Conservation (phyloP, 2,329 filamentous ascomycete species). For the Alternaria dauci region DNA sequence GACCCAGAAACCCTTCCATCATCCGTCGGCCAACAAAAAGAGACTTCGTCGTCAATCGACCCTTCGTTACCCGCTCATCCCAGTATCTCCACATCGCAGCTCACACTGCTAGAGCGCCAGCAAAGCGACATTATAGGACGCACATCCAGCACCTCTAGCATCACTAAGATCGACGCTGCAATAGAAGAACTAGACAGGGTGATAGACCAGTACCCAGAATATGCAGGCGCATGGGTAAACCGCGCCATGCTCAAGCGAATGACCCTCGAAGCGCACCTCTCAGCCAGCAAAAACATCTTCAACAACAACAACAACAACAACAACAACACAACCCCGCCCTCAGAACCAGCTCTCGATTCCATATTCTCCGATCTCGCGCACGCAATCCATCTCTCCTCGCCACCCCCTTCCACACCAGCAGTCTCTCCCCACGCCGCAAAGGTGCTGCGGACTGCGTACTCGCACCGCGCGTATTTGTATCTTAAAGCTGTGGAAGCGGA, state of each 20-base stretch:
- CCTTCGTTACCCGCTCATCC: slow-evolving; percentile 53
- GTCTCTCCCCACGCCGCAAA: slow-evolving; percentile 71
- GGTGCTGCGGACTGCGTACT: slow-evolving; percentile 74
- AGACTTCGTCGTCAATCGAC: slow-evolving; percentile 57
- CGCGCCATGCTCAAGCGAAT: slow-evolving; percentile 72
- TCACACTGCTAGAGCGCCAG: slow-evolving; percentile 53
- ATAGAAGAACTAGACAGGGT: slow-evolving; percentile 61
- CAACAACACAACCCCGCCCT: slow-evolving; percentile 9
- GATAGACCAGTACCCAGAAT: slow-evolving; percentile 66
- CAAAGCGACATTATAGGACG: slow-evolving; percentile 56
- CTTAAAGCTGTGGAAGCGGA: slow-evolving; percentile 51
- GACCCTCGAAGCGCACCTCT: slow-evolving; percentile 56
- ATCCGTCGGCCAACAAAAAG: slow-evolving; percentile 60
- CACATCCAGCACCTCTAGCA: slow-evolving; percentile 26
- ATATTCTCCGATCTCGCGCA: slow-evolving; percentile 49
- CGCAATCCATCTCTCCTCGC: slow-evolving; percentile 65
- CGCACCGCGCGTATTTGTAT: slow-evolving; percentile 67
- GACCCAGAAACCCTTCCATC: slow-evolving; percentile 52
- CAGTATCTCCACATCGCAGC: slow-evolving; percentile 47
- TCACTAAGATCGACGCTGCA: slow-evolving; percentile 24
- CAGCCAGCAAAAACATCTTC: slow-evolving; percentile 24
- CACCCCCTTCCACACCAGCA: slow-evolving; percentile 49
- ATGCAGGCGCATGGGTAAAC: slow-evolving; percentile 79
- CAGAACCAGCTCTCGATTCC: slow-evolving; percentile 15
- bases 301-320: slow-evolving; percentile 1